phyloP scores from a whole-genome alignment of 75 land plant species.

The Selaginella tamariscina region DNA sequence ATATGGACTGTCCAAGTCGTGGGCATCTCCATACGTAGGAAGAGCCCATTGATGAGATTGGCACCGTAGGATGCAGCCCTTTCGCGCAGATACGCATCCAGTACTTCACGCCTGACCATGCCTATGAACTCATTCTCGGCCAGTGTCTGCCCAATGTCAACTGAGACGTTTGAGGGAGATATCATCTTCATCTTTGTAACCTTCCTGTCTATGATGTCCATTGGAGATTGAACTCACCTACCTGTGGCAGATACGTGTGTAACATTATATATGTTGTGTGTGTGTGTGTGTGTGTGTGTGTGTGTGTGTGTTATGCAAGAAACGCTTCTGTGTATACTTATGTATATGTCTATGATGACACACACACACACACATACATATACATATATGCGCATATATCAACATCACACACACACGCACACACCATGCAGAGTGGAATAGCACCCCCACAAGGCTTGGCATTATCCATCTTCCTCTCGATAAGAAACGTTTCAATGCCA shows the following conservation, averaged over 20 bases:
- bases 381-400: too few species aligned
- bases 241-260: too few species aligned
- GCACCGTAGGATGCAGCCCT: constrained; percentile 64
- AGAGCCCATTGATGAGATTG: constrained; percentile 50
- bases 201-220: constrained; percentile 62
- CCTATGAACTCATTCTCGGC: constrained; percentile 75
- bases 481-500: constrained; percentile 78
- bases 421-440: constrained; percentile 93
- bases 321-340: too few species aligned
- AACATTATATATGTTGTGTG: too few species aligned
- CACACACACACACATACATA: too few species aligned
- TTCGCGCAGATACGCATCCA: constrained; percentile 64
- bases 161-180: constrained; percentile 88
- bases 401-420: too few species aligned
- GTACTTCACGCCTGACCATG: constrained; percentile 90
- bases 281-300: too few species aligned
- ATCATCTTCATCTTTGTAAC: constrained; percentile 93
- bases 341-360: too few species aligned
- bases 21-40: constrained; percentile 55
- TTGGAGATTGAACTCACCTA: constrained; percentile 76
- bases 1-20: constrained; percentile 37
- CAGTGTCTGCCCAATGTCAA: constrained; percentile 85
- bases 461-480: constrained; percentile 70
- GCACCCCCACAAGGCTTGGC: constrained; percentile 98
- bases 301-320: too few species aligned